Base-by-base conservation (phyloP, 2,329 filamentous ascomycete genomes). In the Apiospora aurea region DNA sequence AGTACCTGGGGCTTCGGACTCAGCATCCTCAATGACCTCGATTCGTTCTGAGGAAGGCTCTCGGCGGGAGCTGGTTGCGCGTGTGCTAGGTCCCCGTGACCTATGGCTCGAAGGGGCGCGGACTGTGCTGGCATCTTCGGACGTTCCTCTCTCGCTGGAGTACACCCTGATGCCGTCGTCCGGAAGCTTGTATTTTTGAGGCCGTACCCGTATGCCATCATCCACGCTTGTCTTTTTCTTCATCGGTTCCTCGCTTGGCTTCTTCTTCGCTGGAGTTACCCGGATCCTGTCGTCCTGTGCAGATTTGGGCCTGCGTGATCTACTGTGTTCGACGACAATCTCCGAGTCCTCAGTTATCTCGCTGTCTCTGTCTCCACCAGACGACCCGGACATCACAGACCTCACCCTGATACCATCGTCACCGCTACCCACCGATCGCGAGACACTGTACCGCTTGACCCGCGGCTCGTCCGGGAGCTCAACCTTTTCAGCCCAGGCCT, bases 401-500 rank as follows among this genome's bases (percentile, higher is more conserved):
- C 29, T 64, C 29, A 64, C 57, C 21, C 57, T 38, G 41, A 41
- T 64, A 21, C 66, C 66, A 26, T 69, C 68, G 70, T 69, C 68
- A 70, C 82, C 78, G 71, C 79, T 81, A 72, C 74, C 80, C 69
- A 76, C 81, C 51, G 79, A 87, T 72, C 75, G 82, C 74, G 80
- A 82, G 68, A 77, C 82, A 74, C 75, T 77, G 76, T 79, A 81
- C 70, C 79, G 85, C 64, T 81, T 80, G 1, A 81, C 77, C 16
- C 80, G 78, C 6, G 80, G 77, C 11, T 82, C 78, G 24, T 86
- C 84, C 1, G 87, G 84, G 1, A 85, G 76, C 74, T 90, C 87
- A 10, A 91, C 86, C 74, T 85, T 85, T 69, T 81, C 83, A 0
- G 89, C 89, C 90, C 90, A 92, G 67, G 90, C 87, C 74, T 88